These are phyloP conservation scores for Backusella circina DNA, from an alignment of 192 early-diverging fungal genomes.

Conservation along the genomic window DNA sequence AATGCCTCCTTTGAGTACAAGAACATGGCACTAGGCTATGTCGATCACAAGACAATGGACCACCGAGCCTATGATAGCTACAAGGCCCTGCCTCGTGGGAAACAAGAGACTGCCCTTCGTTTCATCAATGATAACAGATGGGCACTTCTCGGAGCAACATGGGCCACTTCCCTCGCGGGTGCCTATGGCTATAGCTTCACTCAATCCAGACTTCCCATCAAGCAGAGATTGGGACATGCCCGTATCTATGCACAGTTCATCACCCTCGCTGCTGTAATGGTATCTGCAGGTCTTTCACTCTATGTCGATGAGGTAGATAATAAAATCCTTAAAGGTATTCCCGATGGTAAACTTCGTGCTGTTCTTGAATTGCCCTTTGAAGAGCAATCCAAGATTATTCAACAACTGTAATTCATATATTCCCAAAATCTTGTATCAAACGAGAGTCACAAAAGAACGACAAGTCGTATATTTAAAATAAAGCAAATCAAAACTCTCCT, in stretches of 20 bases:
- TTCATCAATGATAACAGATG: neutral
- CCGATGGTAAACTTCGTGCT: neutral
- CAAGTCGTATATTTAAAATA: neutral
- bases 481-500: neutral
- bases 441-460: neutral
- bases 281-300: neutral
- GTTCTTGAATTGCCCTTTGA: neutral
- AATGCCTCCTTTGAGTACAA: neutral
- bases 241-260: neutral
- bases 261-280: neutral
- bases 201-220: neutral
- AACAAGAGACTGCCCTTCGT: neutral
- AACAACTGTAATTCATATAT: neutral
- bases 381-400: neutral
- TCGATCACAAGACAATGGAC: neutral
- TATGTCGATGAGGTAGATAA: neutral
- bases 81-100: neutral
- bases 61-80: neutral
- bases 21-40: neutral
- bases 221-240: neutral
- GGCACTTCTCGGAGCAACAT: neutral
- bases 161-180: neutral
- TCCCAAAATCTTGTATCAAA: neutral
- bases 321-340: neutral
- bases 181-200: neutral